These are phyloP conservation scores for Catharanthus roseus DNA, from an alignment of 257 asterid genomes.

Conservation along the genomic window DNA sequence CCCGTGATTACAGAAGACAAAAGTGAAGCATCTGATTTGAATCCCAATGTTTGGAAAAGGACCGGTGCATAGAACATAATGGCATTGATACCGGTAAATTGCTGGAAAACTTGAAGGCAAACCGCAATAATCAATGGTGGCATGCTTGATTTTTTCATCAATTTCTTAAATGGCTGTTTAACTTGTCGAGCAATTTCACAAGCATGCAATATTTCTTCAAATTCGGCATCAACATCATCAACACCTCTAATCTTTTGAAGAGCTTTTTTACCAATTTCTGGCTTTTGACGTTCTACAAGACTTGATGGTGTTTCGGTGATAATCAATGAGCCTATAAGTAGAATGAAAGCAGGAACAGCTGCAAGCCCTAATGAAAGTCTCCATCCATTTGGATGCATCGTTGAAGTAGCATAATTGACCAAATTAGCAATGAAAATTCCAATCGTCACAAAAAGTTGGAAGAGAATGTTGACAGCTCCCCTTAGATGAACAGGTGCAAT, in stretches of 20 bases:
- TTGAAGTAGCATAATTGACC: slow-evolving; percentile 48
- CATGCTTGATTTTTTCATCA: slow-evolving; percentile 31
- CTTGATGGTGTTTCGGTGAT: slow-evolving; percentile 77
- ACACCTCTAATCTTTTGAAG: slow-evolving; percentile 53
- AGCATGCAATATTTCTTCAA: slow-evolving; percentile 37
- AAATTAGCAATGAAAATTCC: slow-evolving; percentile 20
- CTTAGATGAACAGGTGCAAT: slow-evolving; percentile 70
- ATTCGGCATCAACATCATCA: slow-evolving; percentile 49
- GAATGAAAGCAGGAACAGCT: slow-evolving; percentile 40
- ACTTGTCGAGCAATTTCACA: slow-evolving; percentile 34
- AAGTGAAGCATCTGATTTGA: slow-evolving; percentile 18
- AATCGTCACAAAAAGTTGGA: slow-evolving; percentile 13
- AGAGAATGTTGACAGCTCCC: slow-evolving; percentile 71
- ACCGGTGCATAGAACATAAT: slow-evolving; percentile 43
- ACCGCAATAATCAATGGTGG: slow-evolving; percentile 39
- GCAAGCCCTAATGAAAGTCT: slow-evolving; percentile 60
- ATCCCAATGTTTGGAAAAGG: slow-evolving; percentile 37
- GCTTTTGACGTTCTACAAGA: slow-evolving; percentile 42
- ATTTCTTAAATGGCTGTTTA: slow-evolving; percentile 15
- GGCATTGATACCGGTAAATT: slow-evolving; percentile 44
- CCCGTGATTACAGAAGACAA: slow-evolving; percentile 31
- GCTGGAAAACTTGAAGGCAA: slow-evolving; percentile 27
- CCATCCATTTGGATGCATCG: slow-evolving; percentile 60
- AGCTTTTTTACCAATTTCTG: slow-evolving; percentile 31
- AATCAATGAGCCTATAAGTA: slow-evolving; percentile 41